Evolutionary conservation across 2,329 filamentous ascomycete species (phyloP).

Genomic region (Decorospora gaudefroyi): DNA sequence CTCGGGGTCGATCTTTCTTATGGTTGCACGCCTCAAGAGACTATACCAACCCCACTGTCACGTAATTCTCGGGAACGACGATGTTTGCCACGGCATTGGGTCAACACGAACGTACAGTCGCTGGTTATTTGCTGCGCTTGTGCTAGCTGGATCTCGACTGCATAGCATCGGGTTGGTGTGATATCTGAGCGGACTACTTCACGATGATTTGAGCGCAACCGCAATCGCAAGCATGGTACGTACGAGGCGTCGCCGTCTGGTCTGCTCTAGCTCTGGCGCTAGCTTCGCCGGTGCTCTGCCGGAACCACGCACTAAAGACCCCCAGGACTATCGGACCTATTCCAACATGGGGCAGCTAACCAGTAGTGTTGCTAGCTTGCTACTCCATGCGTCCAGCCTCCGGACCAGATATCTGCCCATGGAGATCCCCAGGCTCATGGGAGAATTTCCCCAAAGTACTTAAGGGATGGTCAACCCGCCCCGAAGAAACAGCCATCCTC

Average conservation of each 20-base stretch:
- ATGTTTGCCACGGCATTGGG: constrained; percentile 1
- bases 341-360: too few species aligned
- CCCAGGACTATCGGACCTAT: constrained; percentile 23
- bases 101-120: background rate
- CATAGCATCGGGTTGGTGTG: background rate
- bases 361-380: constrained; percentile 10
- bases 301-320: constrained; percentile 7
- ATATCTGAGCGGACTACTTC: constrained; percentile 4
- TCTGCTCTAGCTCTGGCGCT: constrained; percentile 23
- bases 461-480: constrained; percentile 24
- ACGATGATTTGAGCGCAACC: constrained; percentile 10
- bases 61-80: background rate
- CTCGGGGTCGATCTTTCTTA: constrained; percentile 5
- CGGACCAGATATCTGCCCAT: constrained; percentile 26
- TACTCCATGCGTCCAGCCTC: constrained; percentile 32
- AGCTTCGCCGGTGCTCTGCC: constrained; percentile 13
- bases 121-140: constrained; percentile 1
- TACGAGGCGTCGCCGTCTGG: constrained; percentile 21
- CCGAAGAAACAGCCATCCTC: constrained; percentile 9
- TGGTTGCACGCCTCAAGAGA: constrained; percentile 7
- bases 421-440: constrained; percentile 25
- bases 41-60: constrained; percentile 1
- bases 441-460: constrained; percentile 26
- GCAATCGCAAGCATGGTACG: constrained; percentile 12
- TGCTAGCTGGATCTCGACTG: constrained; percentile 9